Evolutionary conservation across 495 filamentous ascomycete genomes (phyloP), one percentile per base, ranked within the genome.

Genomic region (Aspergillus campestris): DNA sequence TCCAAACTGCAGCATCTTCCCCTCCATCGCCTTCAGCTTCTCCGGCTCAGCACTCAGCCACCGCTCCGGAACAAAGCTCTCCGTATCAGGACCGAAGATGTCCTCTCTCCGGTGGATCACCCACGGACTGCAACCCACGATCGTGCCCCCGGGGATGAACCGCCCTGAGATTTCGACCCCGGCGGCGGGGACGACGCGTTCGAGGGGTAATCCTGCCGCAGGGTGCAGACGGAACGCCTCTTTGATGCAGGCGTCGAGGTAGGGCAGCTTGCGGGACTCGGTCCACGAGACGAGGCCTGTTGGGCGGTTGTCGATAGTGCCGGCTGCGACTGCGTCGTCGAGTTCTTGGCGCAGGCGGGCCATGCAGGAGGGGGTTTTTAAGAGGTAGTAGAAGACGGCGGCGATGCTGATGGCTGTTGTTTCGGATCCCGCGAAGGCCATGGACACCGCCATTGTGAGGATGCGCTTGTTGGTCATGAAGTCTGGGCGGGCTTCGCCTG

Each of bases 171-270:
- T 64, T 10, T 57, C 56, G 0, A 56, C 54, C 1, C 64, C 68
- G 8, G 43, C 40, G 8, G 59, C 37, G 6, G 66, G 65, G 3
- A 65, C 73, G 3, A 77, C 59, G 0, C 81, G 71, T 6, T 76
- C 70, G 14, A 81, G 69, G 38, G 74, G 67, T 4, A 80, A 55
- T 6, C 75, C 75, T 6, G 78, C 71, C 3, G 82, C 73, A 3
- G 84, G 82, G 11, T 80, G 73, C 11, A 84, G 53, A 12, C 83
- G 77, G 62, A 85, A 80, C 6, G 77, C 72, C 55, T 87, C 83
- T 51, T 83, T 84, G 36, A 87, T 72, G 51, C 75, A 80, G 1
- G 82, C 83, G 43, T 79, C 73, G 31, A 86, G 66, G 60, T 84
- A 87, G 0, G 74, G 66, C 6, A 83, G 61, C 24, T 63, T 66